phyloP scores from a whole-genome alignment of 2,329 filamentous ascomycete genomes.

The Pseudohalonectria lignicola region DNA sequence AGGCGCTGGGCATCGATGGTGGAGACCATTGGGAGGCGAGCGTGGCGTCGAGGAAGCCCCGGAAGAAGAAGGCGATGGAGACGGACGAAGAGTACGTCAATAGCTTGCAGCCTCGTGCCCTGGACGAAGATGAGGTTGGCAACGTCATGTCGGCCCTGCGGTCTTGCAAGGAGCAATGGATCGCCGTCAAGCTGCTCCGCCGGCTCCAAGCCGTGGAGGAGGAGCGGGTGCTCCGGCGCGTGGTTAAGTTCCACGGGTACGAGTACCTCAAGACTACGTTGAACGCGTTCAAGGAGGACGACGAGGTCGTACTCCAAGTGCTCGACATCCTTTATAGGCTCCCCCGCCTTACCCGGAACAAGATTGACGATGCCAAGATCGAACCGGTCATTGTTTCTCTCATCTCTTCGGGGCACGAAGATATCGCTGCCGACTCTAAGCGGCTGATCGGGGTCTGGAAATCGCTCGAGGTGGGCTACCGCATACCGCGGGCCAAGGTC shows the following conservation, averaged over 20 bases:
- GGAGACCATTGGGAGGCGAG: slow-evolving; percentile 85
- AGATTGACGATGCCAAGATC: slow-evolving; percentile 93
- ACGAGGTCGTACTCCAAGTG: slow-evolving; percentile 81
- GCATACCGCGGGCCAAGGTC: slow-evolving; percentile 82
- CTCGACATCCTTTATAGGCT: slow-evolving; percentile 82
- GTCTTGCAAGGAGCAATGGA: slow-evolving; percentile 99
- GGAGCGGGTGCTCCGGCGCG: slow-evolving; percentile 74
- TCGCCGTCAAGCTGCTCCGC: slow-evolving; percentile 84
- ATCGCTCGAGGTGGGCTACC: slow-evolving; percentile 80
- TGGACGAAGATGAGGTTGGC: slow-evolving; percentile 74
- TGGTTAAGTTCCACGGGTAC: slow-evolving; percentile 95
- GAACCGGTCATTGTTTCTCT: slow-evolving; percentile 68
- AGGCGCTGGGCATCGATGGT: slow-evolving; percentile 91
- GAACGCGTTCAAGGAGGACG: slow-evolving; percentile 75
- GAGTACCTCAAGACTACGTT: slow-evolving; percentile 85
- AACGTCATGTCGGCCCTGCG: slow-evolving; percentile 95
- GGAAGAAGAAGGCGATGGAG: slow-evolving; percentile 84
- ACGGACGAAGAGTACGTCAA: slow-evolving; percentile 95
- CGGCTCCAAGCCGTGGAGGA: slow-evolving; percentile 83
- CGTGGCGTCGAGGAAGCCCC: slow-evolving; percentile 79
- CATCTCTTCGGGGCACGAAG: slow-evolving; percentile 56
- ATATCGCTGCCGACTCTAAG: slow-evolving; percentile 61
- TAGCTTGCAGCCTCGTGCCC: slow-evolving; percentile 66
- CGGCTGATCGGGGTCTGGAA: slow-evolving; percentile 75
- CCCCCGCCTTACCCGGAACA: slow-evolving; percentile 87